Conservation (phyloP, 139 green algal species). For the Tetraselmis chui region DNA sequence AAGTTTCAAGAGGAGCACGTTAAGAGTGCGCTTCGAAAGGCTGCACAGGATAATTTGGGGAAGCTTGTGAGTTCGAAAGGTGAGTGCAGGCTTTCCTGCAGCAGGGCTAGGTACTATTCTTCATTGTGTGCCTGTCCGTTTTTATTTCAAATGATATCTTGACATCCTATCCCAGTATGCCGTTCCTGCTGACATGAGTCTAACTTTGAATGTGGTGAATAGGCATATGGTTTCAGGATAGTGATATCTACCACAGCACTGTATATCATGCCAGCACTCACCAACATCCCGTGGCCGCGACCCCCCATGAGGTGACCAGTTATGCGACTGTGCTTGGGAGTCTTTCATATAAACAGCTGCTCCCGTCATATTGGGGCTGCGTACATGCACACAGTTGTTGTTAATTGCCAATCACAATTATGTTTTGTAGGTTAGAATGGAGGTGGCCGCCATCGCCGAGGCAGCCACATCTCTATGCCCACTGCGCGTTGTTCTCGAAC, state of each 20-base stretch:
- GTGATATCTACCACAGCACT: constrained; percentile 46
- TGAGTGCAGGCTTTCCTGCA: too few relatives aligned
- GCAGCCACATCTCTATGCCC: constrained; percentile 27
- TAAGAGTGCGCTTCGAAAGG: background rate
- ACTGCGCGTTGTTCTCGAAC: constrained; percentile 47
- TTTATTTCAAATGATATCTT: too few relatives aligned
- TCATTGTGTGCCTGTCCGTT: too few relatives aligned
- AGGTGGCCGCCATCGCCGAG: constrained; percentile 26
- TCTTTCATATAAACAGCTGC: too few relatives aligned
- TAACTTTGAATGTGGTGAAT: background rate
- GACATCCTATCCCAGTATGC: too few relatives aligned
- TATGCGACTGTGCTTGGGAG: background rate
- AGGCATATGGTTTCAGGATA: constrained; percentile 56
- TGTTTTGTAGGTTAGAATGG: constrained; percentile 2
- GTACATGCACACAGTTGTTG: too few relatives aligned
- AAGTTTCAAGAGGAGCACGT: background rate
- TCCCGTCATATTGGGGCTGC: too few relatives aligned
- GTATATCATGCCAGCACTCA: constrained; percentile 59
- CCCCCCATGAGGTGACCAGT: constrained; percentile 10
- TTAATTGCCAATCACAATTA: too few relatives aligned
- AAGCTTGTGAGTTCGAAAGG: background rate
- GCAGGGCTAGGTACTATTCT: too few relatives aligned
- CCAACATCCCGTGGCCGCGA: constrained; percentile 46
- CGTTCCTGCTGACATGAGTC: background rate
- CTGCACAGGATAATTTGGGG: background rate